phyloP scores from a whole-genome alignment of 1,284 basidiomycete species.

The Psilocybe mexicana region DNA sequence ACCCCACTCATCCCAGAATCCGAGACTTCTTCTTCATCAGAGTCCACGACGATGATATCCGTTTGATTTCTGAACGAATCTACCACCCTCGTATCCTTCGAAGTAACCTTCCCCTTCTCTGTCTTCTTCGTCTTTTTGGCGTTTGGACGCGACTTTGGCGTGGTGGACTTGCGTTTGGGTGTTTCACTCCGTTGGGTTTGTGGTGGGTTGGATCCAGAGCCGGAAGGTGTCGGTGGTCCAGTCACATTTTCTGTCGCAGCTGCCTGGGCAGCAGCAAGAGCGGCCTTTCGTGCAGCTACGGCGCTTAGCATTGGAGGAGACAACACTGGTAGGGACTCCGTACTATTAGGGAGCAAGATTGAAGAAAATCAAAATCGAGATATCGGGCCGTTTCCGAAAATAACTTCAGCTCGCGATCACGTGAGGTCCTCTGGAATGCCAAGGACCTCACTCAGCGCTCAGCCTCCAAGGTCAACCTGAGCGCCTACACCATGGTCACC shows the following conservation, averaged over 20 bases:
- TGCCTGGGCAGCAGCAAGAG: constrained; percentile 29
- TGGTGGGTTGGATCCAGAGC: constrained; percentile 17
- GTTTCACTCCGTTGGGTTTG: constrained; percentile 18
- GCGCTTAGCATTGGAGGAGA: constrained; percentile 52
- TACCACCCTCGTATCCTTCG: constrained; percentile 8
- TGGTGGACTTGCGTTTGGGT: constrained; percentile 30
- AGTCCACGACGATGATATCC: constrained; percentile 40
- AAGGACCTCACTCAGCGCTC: too few species aligned
- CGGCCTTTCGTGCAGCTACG: constrained; percentile 60
- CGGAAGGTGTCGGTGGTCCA: not conserved
- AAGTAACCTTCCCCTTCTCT: constrained; percentile 4
- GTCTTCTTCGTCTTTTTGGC: constrained; percentile 29
- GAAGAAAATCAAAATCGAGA: too few species aligned
- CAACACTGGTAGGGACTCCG: too few species aligned
- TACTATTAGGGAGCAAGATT: too few species aligned
- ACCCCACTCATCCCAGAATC: constrained; percentile 28
- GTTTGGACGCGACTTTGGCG: constrained; percentile 27
- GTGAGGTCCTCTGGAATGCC: too few species aligned
- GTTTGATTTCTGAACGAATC: constrained; percentile 37
- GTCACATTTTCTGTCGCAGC: not conserved
- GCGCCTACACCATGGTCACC: too few species aligned
- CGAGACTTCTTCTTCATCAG: constrained; percentile 32
- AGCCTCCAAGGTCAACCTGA: too few species aligned
- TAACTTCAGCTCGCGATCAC: too few species aligned
- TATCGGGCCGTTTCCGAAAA: too few species aligned